phyloP scores from a whole-genome alignment of 257 asterid genomes.

The Nicotiana tomentosiformis region DNA sequence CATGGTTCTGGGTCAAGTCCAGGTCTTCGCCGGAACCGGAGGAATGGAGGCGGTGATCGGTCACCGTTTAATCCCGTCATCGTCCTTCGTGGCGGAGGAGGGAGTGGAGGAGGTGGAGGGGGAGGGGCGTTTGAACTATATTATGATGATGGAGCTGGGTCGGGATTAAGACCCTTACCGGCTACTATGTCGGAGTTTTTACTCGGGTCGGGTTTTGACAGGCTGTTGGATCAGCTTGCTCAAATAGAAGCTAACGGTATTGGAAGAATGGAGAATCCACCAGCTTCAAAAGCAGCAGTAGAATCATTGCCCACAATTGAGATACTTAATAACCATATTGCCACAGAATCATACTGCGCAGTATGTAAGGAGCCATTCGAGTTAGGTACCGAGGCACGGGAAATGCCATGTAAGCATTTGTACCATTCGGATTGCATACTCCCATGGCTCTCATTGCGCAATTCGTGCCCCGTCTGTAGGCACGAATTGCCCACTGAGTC shows the following conservation, averaged over 20 bases:
- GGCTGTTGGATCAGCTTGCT: constrained; percentile 63
- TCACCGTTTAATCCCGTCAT: constrained; percentile 88
- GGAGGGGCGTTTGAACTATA: constrained; percentile 62
- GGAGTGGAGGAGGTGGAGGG: constrained; percentile 19
- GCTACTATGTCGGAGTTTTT: constrained; percentile 72
- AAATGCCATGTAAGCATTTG: constrained; percentile 87
- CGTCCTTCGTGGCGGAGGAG: constrained; percentile 53
- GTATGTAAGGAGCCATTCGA: constrained; percentile 82
- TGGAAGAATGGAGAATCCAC: constrained; percentile 65
- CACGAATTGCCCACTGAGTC: constrained; percentile 58
- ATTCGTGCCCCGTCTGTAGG: constrained; percentile 86
- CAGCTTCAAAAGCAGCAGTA: constrained; percentile 77
- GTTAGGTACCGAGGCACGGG: constrained; percentile 59
- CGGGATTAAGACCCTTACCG: constrained; percentile 72
- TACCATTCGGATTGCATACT: constrained; percentile 79
- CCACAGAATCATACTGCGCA: constrained; percentile 60
- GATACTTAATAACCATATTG: constrained; percentile 39
- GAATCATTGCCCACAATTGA: constrained; percentile 68
- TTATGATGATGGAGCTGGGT: constrained; percentile 83
- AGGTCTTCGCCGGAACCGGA: constrained; percentile 51
- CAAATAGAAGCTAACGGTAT: constrained; percentile 68
- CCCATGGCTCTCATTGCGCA: constrained; percentile 72
- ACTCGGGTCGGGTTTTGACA: constrained; percentile 80
- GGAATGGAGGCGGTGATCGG: constrained; percentile 56
- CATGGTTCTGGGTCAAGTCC: constrained; percentile 43